These are phyloP conservation scores for Pyrus pyrifolia DNA, from an alignment of 306 rosid species.

Conservation along the genomic window DNA sequence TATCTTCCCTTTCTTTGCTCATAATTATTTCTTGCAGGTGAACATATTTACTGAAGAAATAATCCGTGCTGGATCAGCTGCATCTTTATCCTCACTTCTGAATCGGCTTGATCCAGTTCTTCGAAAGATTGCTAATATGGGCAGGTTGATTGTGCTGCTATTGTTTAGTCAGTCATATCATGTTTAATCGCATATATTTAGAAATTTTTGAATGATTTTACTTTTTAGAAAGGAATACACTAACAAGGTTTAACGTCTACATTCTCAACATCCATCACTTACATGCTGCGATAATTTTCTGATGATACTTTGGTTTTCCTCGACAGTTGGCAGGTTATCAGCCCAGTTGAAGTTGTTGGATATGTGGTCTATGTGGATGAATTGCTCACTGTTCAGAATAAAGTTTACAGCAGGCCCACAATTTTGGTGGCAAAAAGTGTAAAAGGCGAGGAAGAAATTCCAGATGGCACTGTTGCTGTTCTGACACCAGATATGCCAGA, in stretches of 20 bases:
- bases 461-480: constrained; percentile 96
- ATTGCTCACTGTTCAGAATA: constrained; percentile 87
- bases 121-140: constrained; percentile 84
- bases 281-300: constrained; percentile 18
- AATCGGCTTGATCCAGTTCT: constrained; percentile 91
- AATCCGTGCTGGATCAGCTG: constrained; percentile 97
- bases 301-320: constrained; percentile 24
- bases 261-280: background rate
- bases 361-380: constrained; percentile 84
- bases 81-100: constrained; percentile 82
- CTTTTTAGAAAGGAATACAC: no score
- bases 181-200: constrained; percentile 9
- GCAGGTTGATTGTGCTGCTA: constrained; percentile 53
- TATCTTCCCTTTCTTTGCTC: constrained; percentile 24
- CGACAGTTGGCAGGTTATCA: constrained; percentile 98
- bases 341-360: constrained; percentile 85
- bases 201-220: no score
- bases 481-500: constrained; percentile 99
- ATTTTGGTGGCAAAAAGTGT: constrained; percentile 81
- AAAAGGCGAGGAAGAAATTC: constrained; percentile 98
- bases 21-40: constrained; percentile 54
- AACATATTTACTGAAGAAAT: constrained; percentile 96
- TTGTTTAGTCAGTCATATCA: constrained; percentile 11
- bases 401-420: constrained; percentile 72
- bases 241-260: background rate